These are phyloP conservation scores for Sarocladium oryzae DNA, from an alignment of 2,329 filamentous ascomycete species.

Conservation along the genomic window DNA sequence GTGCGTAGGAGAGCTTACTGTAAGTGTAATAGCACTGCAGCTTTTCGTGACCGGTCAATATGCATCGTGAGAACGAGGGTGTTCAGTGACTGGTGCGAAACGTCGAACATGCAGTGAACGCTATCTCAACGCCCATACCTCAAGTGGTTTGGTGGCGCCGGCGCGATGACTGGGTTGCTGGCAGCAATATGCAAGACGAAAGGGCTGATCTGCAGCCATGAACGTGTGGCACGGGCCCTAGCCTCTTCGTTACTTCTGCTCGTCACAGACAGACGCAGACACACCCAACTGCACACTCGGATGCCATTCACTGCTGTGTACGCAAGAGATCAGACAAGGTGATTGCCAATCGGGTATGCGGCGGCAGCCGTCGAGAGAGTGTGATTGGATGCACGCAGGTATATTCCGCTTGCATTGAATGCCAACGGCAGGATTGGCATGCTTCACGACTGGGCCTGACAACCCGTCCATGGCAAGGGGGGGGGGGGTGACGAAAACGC, in stretches of 20 bases:
- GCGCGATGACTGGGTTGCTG: not conserved
- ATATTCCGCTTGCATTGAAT: no score
- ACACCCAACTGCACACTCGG: no score
- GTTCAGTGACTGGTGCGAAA: conserved; percentile 1
- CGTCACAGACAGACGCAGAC: not conserved
- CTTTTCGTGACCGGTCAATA: not conserved
- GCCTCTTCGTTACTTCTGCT: not conserved
- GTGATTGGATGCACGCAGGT: no score
- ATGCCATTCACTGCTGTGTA: no score
- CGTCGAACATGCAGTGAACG: not conserved
- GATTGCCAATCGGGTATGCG: no score
- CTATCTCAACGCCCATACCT: no score
- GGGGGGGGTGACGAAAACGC: not conserved
- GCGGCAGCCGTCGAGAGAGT: no score
- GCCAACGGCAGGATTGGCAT: no score
- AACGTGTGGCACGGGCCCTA: not conserved
- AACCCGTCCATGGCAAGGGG: no score
- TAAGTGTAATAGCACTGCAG: not conserved
- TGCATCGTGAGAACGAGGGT: not conserved
- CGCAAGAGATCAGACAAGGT: no score
- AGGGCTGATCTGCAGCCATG: not conserved
- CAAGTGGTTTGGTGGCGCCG: not conserved
- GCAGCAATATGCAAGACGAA: not conserved
- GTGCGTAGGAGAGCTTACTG: no score
- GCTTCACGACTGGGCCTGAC: no score